These are phyloP conservation scores for Fusarium clavum DNA, from an alignment of 2,329 filamentous ascomycete species.

Conservation along the genomic window DNA sequence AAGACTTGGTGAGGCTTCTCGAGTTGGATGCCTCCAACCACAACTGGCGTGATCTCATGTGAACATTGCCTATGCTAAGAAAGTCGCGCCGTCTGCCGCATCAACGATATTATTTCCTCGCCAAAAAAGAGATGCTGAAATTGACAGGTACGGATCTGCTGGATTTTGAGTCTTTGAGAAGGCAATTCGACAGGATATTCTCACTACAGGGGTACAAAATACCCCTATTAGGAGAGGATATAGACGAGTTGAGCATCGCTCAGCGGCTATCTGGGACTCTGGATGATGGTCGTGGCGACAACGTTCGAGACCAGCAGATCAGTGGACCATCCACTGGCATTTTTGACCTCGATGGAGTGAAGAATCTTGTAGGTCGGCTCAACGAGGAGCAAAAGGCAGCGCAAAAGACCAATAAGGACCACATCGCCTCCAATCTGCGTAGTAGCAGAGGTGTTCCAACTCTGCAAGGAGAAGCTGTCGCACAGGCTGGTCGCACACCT, in stretches of 20 bases:
- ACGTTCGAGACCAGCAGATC: background rate
- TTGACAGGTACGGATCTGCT: conserved; percentile 21
- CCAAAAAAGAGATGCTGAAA: conserved; percentile 40
- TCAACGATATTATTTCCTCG: conserved; percentile 37
- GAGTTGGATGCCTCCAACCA: conserved; percentile 3
- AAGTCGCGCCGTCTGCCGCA: conserved; percentile 34
- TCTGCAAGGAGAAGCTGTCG: conserved; percentile 19
- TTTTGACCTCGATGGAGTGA: conserved; percentile 22
- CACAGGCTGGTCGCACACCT: conserved; percentile 13
- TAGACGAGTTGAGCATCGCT: conserved; percentile 26
- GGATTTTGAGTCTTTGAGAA: conserved; percentile 1
- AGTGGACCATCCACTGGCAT: conserved; percentile 31
- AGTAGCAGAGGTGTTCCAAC: background rate
- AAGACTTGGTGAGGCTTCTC: conserved; percentile 26
- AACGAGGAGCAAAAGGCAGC: conserved; percentile 2
- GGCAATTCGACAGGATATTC: conserved; percentile 28
- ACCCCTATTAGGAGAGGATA: conserved; percentile 20
- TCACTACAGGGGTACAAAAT: conserved; percentile 35
- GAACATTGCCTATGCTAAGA: conserved; percentile 42
- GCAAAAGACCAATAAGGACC: conserved; percentile 4
- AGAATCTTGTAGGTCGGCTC: conserved; percentile 5
- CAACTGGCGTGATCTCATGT: conserved; percentile 40
- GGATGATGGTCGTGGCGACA: conserved; percentile 21
- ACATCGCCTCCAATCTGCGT: background rate
- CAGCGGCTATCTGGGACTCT: conserved; percentile 37